These are phyloP conservation scores for Fraxinus sp. DNA, from an alignment of 305 asterid genomes.

Conservation along the genomic window DNA sequence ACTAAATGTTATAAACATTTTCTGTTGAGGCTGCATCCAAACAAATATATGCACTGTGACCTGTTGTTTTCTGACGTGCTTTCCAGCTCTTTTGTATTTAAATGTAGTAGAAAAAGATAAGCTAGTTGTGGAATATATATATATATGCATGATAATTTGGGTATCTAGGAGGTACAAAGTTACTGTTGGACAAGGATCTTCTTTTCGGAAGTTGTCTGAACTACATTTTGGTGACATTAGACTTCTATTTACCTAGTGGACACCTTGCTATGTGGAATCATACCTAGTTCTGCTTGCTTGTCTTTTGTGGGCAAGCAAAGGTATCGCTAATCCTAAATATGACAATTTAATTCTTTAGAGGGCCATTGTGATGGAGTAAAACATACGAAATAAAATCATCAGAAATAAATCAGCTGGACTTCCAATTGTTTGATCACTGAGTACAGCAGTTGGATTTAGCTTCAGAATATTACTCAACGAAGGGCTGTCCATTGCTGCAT, in stretches of 20 bases:
- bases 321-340: neutral
- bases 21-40: neutral
- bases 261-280: neutral
- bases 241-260: neutral
- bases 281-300: neutral
- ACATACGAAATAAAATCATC: neutral
- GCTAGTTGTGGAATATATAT: neutral
- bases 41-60: neutral
- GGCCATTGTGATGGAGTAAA: neutral
- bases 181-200: neutral
- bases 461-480: neutral
- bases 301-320: constrained; percentile 9
- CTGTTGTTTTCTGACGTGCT: neutral
- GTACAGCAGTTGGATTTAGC: neutral
- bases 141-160: neutral
- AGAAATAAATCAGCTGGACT: neutral
- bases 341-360: neutral
- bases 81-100: neutral
- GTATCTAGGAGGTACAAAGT: neutral
- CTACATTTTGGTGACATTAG: neutral
- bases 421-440: neutral
- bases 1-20: neutral
- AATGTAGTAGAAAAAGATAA: neutral
- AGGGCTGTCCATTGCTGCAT: constrained; percentile 6
- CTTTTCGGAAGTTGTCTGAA: neutral